phyloP scores from a whole-genome alignment of 2,329 filamentous ascomycete species.

The Xylariaceae sp. region DNA sequence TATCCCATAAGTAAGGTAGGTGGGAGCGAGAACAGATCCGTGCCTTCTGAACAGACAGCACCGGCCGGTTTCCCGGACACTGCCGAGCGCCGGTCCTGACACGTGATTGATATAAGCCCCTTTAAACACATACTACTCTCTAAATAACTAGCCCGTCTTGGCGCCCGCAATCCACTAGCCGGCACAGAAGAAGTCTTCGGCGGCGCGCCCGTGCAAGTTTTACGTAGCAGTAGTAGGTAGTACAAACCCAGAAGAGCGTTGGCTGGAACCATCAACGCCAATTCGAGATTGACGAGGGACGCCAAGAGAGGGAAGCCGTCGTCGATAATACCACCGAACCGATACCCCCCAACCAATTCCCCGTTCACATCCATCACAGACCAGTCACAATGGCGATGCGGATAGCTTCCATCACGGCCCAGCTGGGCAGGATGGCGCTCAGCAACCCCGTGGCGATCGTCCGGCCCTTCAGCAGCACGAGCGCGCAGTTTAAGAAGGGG shows the following conservation, averaged over 20 bases:
- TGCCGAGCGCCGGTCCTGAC: neutral
- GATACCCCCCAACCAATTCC: no score
- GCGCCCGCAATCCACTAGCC: neutral
- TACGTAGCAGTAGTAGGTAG: no score
- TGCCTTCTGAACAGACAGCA: no score
- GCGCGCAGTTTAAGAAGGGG: conserved; percentile 33
- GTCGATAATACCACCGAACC: no score
- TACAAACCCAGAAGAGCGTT: no score
- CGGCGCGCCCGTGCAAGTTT: neutral
- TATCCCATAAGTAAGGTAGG: no score
- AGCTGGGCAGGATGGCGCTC: conserved; percentile 40
- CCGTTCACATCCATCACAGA: neutral
- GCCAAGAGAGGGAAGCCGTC: neutral
- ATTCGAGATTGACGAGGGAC: no score
- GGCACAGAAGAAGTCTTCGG: neutral
- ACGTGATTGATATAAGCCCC: neutral
- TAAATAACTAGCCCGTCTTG: neutral
- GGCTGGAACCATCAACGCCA: no score
- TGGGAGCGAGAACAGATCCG: no score
- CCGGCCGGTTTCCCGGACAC: no score
- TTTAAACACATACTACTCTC: neutral
- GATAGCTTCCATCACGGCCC: conserved; percentile 32
- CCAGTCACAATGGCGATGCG: conserved; percentile 34
- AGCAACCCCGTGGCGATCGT: neutral
- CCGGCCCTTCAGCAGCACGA: conserved; percentile 31